A percentile compares a stretch with the other conserved stretches of the same genome.
Evolutionary conservation across 495 filamentous ascomycete genomes (phyloP).

Genomic region (Penicillium bovifimosum): DNA sequence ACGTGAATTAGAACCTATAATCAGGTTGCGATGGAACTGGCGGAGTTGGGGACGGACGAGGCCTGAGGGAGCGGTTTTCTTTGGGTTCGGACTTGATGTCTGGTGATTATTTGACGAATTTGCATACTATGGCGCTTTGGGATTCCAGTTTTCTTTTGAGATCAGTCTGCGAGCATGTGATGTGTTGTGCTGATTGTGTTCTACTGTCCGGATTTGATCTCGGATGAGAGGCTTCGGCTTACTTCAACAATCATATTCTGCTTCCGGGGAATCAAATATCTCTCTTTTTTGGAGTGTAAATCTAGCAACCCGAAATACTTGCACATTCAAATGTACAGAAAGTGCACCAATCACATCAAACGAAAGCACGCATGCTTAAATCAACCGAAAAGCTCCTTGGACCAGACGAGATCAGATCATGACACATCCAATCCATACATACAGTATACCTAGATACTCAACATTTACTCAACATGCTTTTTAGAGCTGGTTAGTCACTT

Average conservation of each 20-base stretch:
- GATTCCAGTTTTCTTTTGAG: conserved; percentile 13
- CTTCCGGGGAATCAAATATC: neutral
- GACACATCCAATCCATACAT: neutral
- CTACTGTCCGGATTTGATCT: neutral
- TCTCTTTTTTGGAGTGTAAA: neutral
- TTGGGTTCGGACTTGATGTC: conserved; percentile 4
- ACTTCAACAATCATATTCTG: neutral
- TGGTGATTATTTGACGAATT: conserved; percentile 13
- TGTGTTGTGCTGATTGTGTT: neutral
- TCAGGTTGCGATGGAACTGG: neutral
- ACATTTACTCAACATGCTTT: neutral
- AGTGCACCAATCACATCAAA: neutral
- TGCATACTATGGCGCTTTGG: conserved; percentile 33
- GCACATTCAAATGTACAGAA: neutral
- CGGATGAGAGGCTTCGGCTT: neutral
- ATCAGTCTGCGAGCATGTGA: neutral
- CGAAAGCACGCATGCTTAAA: neutral
- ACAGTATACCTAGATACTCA: neutral
- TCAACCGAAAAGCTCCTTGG: neutral
- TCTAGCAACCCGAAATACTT: neutral
- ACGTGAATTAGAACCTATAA: neutral
- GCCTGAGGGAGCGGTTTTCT: neutral
- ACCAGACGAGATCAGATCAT: neutral
- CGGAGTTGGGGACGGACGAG: conserved; percentile 12
- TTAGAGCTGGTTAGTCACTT: conserved; percentile 45